Conservation (phyloP, 306 rosid species). For the Ormosia emarginata region DNA sequence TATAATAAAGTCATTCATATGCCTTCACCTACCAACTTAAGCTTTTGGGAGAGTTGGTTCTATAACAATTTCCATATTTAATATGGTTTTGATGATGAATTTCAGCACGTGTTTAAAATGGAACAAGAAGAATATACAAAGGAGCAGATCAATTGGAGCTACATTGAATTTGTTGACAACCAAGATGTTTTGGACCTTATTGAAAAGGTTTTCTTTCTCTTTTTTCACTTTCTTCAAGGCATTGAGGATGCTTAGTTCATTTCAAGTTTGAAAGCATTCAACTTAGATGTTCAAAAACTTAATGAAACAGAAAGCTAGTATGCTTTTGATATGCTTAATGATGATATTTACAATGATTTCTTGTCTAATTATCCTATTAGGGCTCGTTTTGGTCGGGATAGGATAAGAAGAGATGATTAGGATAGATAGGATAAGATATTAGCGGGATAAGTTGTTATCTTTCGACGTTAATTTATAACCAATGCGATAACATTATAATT, state of each 20-base stretch:
- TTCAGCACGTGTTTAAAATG: constrained; percentile 97
- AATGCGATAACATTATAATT: too few relatives aligned
- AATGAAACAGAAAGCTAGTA: not conserved
- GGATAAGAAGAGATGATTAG: too few relatives aligned
- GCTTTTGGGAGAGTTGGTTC: not conserved
- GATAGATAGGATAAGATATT: too few relatives aligned
- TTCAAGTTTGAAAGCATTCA: constrained; percentile 16
- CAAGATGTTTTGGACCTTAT: constrained; percentile 97
- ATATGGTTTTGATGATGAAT: constrained; percentile 29
- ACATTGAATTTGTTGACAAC: constrained; percentile 96
- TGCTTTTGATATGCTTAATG: constrained; percentile 20
- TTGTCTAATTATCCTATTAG: not conserved
- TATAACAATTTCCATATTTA: not conserved
- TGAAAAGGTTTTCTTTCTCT: constrained; percentile 70
- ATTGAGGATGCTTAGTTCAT: constrained; percentile 16
- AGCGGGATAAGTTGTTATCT: too few relatives aligned
- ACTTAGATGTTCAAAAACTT: not conserved
- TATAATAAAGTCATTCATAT: not conserved
- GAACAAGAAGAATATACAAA: constrained; percentile 99
- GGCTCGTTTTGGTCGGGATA: too few relatives aligned
- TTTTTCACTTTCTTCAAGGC: not conserved
- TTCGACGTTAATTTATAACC: too few relatives aligned
- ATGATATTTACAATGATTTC: not conserved
- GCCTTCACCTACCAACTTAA: not conserved
- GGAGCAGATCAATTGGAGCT: constrained; percentile 97